phyloP scores from a whole-genome alignment of 1,284 basidiomycete species.

The Coniophora puteana region DNA sequence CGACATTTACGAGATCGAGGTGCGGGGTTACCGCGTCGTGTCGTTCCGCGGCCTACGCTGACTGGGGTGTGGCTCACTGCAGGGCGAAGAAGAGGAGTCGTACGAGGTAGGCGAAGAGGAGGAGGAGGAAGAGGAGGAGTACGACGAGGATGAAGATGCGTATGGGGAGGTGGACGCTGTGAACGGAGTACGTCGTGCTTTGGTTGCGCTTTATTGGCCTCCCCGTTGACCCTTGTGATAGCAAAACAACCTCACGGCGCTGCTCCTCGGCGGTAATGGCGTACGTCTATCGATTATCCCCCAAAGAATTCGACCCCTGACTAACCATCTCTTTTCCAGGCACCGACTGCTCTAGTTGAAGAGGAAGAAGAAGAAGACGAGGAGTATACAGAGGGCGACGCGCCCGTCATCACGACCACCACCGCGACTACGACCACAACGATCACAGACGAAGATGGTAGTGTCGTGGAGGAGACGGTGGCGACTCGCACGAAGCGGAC shows the following conservation, averaged over 20 bases:
- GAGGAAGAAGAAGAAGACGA: slow-evolving; percentile 12
- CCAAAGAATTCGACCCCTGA: neutral
- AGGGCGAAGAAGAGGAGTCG: slow-evolving; percentile 19
- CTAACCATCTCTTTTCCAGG: slow-evolving; percentile 6
- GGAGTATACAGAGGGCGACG: slow-evolving; percentile 7
- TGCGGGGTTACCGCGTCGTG: slow-evolving; percentile 8
- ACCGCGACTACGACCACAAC: no score
- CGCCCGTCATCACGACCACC: slow-evolving; percentile 5
- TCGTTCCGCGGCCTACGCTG: neutral
- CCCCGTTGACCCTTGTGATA: slow-evolving; percentile 1
- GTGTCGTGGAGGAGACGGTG: neutral
- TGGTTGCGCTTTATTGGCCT: slow-evolving; percentile 4
- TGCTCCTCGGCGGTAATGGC: slow-evolving; percentile 17
- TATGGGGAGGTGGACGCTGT: slow-evolving; percentile 9
- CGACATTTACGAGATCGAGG: slow-evolving; percentile 25
- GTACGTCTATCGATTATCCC: slow-evolving; percentile 9
- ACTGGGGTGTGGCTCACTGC: neutral
- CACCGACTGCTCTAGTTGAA: neutral
- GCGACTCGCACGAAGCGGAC: slow-evolving; percentile 24
- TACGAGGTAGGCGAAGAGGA: slow-evolving; percentile 17
- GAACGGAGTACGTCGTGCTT: slow-evolving; percentile 1
- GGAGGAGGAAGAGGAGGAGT: slow-evolving; percentile 9
- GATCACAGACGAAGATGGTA: neutral
- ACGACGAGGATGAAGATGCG: slow-evolving; percentile 6
- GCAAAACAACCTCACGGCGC: slow-evolving; percentile 14